Base-by-base conservation (phyloP, 2,329 filamentous ascomycete genomes). In the Botrytis cinerea region DNA sequence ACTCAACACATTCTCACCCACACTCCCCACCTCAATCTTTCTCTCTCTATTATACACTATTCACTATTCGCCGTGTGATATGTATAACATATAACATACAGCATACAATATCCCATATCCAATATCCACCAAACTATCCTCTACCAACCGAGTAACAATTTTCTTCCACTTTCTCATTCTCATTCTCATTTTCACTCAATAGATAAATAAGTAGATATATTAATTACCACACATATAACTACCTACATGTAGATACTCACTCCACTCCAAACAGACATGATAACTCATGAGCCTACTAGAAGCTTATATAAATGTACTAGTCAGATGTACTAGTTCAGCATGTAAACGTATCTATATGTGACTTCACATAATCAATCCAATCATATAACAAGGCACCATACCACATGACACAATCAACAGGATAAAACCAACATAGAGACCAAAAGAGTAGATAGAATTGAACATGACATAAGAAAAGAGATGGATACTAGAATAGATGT, bases 21-120 rank as follows among this genome's bases (percentile, higher is more conserved):
- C 22, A 6, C 10, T 9, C 3, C 20, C 1, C 8, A 25, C 4
- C 20, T 10, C 8, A 1, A n/a, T n/a, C n/a, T n/a, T n/a, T n/a
- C n/a, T n/a, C n/a, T n/a, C n/a, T n/a, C n/a, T n/a, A n/a, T n/a
- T n/a, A 25, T 25, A 12, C 46, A 48, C 2, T 48, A 25, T 10
- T 3, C 20, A 22, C 8, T 14, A 43, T 18, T 16, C 43, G 22
- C 40, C 40, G 1, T 40, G 12, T 40, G 40, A 40, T 40, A 48
- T 32, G 32, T 48, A 35, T 7, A 35, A 35, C 4, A 16, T 18
- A 4, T 14, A 18, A 45, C 1, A 45, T 18, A 16, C 14, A 45
- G 16, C 43, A 45, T 45, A 16, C 12, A 25, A 28, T 28, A 28
- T 28, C 28, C 32, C 32, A 32, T 32, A 32, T 32, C 32, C 32